Percentiles rank a stretch among this genome's conserved stretches.
Evolutionary conservation across 129 eudicot genomes (phyloP).

Genomic region (Flaveria sonorensis): DNA sequence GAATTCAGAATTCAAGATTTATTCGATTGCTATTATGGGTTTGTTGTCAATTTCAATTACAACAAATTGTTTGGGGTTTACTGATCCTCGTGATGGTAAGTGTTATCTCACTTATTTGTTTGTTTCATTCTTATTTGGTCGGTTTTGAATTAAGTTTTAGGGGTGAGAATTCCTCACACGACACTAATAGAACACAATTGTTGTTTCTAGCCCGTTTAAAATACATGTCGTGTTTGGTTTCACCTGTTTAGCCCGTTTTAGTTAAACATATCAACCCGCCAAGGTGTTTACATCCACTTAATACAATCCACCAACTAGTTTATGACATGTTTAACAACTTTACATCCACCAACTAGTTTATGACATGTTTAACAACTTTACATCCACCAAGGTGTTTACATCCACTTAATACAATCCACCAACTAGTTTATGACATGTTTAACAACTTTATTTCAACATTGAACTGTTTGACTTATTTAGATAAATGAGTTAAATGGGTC

Average conservation of each 20-base stretch:
- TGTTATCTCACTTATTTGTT: neutral
- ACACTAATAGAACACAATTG: no score
- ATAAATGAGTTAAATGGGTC: neutral
- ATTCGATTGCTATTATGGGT: slow-evolving; percentile 31
- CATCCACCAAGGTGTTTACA: neutral
- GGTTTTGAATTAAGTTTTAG: neutral
- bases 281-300: neutral
- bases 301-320: neutral
- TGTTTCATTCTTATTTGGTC: neutral
- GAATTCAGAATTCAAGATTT: slow-evolving; percentile 34
- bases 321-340: neutral
- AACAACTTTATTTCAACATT: no score
- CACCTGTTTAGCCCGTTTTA: neutral
- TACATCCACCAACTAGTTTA: no score
- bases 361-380: no score
- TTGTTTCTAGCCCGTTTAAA: no score
- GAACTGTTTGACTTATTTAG: neutral
- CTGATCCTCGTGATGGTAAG: slow-evolving; percentile 78
- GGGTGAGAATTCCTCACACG: neutral
- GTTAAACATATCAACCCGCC: neutral
- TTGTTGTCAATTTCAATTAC: slow-evolving; percentile 37
- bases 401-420: neutral
- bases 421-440: neutral
- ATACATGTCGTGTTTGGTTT: no score
- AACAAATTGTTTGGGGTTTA: slow-evolving; percentile 43